Evolutionary conservation across 768 basidiomycete species (phyloP), one percentile per base, ranked within the genome.

Genomic region (Hygrocybe punicea): DNA sequence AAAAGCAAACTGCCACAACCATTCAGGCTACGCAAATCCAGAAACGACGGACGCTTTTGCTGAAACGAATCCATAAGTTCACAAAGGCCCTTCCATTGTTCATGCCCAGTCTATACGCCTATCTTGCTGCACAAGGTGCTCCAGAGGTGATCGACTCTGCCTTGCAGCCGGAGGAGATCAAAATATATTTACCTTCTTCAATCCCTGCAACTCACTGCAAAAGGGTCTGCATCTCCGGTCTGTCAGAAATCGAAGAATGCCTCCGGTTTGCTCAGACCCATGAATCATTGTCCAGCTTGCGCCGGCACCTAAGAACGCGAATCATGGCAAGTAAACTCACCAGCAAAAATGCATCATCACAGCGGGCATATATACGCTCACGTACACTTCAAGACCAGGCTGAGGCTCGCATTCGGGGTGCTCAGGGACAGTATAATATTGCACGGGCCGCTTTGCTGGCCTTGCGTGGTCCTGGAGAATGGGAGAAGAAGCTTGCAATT

Each of bases 151-250:
- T 6, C 21, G 34, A 34, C n/a, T 17, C 6, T 21, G 13, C 34
- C 14, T 13, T 44, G 0, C 49, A 55, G 7, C 62, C 65, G 2
- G 66, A 69, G 25, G 21, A 34, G 4, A 57, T 57, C 14, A 46
- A 19, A 7, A 55, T 69, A 1, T 55, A 60, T 21, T 58, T 69
- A 4, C 67, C 69, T 1, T 68, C 67, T 4, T 52, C 61, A 1
- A 59, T 69, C 13, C 3, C 51, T 4, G 1, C 17, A 7, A 23
- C 25, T 0, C n/a, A 46, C 19, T 24, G 47, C 4, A 17, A 25
- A 2, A 10, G 10, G 10, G 40, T 57, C 14, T 69, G 67, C 37
- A 9, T 55, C 10, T 5, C 37, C 19, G 61, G 58, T n/a, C 13
- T 70, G 4, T 21, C 39, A 1, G 39, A 56, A n/a, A 62, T 64